Base-by-base conservation (phyloP, 2,329 filamentous ascomycete genomes). In the Aspergillus fijiensis region DNA sequence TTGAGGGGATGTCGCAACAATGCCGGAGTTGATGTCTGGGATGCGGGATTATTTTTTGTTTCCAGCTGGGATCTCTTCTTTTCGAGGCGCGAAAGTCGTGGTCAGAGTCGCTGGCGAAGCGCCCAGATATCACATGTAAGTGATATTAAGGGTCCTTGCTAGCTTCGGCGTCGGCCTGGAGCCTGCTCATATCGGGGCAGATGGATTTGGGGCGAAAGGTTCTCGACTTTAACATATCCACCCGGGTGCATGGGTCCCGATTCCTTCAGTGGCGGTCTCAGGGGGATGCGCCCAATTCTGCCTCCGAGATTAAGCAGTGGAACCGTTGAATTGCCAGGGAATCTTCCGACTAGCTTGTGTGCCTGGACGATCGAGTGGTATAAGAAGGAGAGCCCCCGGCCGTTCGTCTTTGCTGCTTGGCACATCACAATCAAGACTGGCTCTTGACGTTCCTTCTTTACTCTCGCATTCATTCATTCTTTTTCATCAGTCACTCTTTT, bases 371-470 rank as follows among this genome's bases (percentile, higher is more conserved):
- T 49, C 27, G 42, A 55, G 31, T 45, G 39, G 12, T 55, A 55
- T 55, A 55, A 55, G 53, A 48, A 55, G 23, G 53, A 47, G 52
- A n/a, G n/a, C 33, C 25, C 27, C 42, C 23, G 42, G 25, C 23
- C 53, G 42, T 55, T 55, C 53, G 45, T 55, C 48, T 27, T 29
- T 55, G 25, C 53, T 55, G 10, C 53, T 55, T 55, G 45, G 53
- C 42, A 55, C 42, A 55, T 45, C 51, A 58, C 25, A 49, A 31
- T 62, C 60, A 53, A 62, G 60, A 60, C 60, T 56, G 60, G 60
- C 49, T 62, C 60, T 62, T 62, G 60, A 48, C 50, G 48, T 51
- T 55, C 57, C 33, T 42, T 56, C 59, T 21, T 59, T 52, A 45
- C 53, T 62, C 47, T 39, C 58, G 59, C 48, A 33, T 55, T 51